A percentile compares a stretch with the other conserved stretches of the same genome.
These are phyloP conservation scores for Colletotrichum sp. DNA, from an alignment of 2,329 filamentous ascomycete species.

Conservation along the genomic window DNA sequence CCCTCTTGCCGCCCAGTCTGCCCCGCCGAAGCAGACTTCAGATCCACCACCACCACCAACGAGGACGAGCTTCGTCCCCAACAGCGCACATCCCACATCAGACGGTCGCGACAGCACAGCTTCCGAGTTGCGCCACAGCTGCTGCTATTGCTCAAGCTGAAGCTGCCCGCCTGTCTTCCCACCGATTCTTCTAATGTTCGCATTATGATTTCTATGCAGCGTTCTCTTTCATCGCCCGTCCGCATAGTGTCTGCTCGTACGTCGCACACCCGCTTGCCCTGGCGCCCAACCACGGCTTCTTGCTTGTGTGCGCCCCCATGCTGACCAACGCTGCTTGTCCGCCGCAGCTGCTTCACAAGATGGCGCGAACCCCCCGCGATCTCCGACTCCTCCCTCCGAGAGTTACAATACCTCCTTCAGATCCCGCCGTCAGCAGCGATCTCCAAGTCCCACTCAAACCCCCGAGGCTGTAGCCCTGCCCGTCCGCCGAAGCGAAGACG, in stretches of 20 bases:
- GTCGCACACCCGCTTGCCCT: conserved; percentile 37
- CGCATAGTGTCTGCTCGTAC: conserved; percentile 64
- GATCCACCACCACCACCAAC: background rate
- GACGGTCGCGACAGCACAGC: conserved; percentile 11
- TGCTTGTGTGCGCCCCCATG: background rate
- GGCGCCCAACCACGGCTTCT: background rate
- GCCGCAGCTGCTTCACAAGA: conserved; percentile 55
- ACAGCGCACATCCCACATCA: background rate
- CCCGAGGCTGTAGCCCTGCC: conserved; percentile 47
- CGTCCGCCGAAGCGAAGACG: conserved; percentile 49
- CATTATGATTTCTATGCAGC: conserved; percentile 66
- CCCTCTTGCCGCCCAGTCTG: background rate
- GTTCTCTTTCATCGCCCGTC: conserved; percentile 67
- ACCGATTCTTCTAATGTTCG: conserved; percentile 43
- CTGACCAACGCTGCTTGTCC: conserved; percentile 25
- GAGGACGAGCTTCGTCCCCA: background rate
- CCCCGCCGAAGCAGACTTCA: conserved; percentile 10
- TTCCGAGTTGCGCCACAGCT: conserved; percentile 22
- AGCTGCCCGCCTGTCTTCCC: conserved; percentile 37
- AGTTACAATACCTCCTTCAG: conserved; percentile 61
- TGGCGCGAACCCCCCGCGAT: conserved; percentile 43
- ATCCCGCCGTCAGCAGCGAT: conserved; percentile 52
- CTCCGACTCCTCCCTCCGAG: conserved; percentile 43
- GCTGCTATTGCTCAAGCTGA: conserved; percentile 27
- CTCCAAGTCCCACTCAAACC: conserved; percentile 60